A percentile compares a stretch with the other conserved stretches of the same genome.
These are phyloP conservation scores for Tuber borchii DNA, from an alignment of 495 filamentous ascomycete genomes.

Conservation along the genomic window DNA sequence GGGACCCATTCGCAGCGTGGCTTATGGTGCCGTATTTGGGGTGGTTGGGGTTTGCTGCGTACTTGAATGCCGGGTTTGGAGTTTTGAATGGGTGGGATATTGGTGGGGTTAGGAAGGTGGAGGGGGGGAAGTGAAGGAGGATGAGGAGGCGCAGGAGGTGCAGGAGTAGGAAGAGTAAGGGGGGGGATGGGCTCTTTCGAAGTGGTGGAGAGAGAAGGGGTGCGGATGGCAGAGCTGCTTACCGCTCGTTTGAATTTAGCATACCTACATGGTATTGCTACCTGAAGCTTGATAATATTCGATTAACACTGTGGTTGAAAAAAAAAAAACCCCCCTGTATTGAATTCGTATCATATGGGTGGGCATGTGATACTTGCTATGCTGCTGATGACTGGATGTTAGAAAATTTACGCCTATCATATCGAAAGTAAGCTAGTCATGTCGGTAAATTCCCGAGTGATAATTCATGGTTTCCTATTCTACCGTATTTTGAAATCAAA, in stretches of 20 bases:
- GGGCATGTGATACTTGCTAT: not conserved
- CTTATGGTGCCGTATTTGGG: conserved; percentile 67
- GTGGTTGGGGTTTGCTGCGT: conserved; percentile 81
- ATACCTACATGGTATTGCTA: not conserved
- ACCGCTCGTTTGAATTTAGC: not conserved
- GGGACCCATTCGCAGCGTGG: conserved; percentile 66
- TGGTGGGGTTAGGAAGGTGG: not conserved
- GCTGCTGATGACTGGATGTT: not conserved
- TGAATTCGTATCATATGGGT: not conserved
- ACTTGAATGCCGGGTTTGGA: conserved; percentile 57
- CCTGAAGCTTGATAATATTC: not conserved
- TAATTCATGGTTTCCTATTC: not conserved
- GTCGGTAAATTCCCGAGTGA: not conserved
- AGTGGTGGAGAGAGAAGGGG: not conserved
- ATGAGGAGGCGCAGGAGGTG: not conserved
- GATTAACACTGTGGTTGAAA: not conserved
- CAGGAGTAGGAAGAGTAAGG: too few relatives aligned
- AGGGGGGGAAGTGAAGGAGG: not conserved
- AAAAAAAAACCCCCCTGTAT: not conserved
- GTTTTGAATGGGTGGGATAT: not conserved
- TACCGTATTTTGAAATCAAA: too few relatives aligned
- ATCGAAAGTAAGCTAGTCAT: not conserved
- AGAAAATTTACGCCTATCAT: not conserved
- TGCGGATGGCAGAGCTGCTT: not conserved
- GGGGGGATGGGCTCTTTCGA: not conserved